Percentiles rank a stretch among this genome's conserved stretches.
phyloP scores from a whole-genome alignment of 2,329 filamentous ascomycete genomes.

The Tolypocladium guangdongense region DNA sequence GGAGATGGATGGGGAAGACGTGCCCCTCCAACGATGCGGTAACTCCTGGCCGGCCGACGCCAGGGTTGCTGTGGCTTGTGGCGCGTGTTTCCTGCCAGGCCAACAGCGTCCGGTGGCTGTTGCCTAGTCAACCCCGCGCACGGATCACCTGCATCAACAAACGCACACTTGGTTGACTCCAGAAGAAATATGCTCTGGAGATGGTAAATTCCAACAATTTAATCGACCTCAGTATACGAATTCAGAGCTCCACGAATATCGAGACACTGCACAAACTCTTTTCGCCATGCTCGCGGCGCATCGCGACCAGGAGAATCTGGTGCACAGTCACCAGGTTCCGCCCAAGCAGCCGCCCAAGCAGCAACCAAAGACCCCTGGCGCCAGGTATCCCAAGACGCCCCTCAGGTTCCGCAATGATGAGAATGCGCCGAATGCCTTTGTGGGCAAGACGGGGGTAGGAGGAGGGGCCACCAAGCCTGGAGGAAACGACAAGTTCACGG shows the following conservation, averaged over 20 bases:
- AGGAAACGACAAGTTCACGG: conserved; percentile 32
- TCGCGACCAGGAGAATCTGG: conserved; percentile 80
- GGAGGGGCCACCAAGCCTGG: conserved; percentile 44
- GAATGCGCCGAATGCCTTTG: conserved; percentile 46
- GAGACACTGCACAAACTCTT: not conserved
- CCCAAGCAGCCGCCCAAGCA: conserved; percentile 66
- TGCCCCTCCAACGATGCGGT: conserved; percentile 23
- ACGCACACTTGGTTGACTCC: conserved; percentile 4
- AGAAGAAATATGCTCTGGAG: not conserved
- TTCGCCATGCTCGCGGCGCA: conserved; percentile 60
- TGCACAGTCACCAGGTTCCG: conserved; percentile 62
- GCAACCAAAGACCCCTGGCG: conserved; percentile 73
- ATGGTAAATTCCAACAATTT: not conserved
- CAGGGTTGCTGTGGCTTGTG: conserved; percentile 18
- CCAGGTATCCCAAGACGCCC: conserved; percentile 70
- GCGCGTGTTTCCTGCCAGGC: conserved; percentile 6
- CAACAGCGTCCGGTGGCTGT: conserved; percentile 8
- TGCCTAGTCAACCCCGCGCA: conserved; percentile 15
- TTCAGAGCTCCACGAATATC: not conserved
- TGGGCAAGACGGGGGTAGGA: conserved; percentile 31
- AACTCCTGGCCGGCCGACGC: conserved; percentile 2
- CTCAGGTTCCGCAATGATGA: conserved; percentile 76
- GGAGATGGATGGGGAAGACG: conserved; percentile 14
- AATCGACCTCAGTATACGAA: not conserved
- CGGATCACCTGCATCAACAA: conserved; percentile 3